Percentiles rank a stretch among this genome's conserved stretches.
phyloP scores from a whole-genome alignment of 768 basidiomycete genomes.

The Krasilnikovozyma curviuscula region DNA sequence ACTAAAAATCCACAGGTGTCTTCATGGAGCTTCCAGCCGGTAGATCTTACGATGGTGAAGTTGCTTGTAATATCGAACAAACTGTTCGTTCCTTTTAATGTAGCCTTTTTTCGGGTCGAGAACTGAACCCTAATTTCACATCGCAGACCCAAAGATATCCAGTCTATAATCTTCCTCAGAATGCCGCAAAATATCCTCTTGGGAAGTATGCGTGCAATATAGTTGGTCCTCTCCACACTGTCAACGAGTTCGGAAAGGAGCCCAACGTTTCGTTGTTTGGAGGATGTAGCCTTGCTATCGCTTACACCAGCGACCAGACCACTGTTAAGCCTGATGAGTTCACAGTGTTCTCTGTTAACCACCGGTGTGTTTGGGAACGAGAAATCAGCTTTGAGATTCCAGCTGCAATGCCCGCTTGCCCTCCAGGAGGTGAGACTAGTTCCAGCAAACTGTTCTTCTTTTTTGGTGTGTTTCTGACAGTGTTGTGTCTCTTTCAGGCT shows the following conservation, averaged over 20 bases:
- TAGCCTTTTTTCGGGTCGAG: too few relatives aligned
- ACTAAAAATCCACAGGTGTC: too few relatives aligned
- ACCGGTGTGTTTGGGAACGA: constrained; percentile 52
- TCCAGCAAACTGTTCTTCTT: neutral
- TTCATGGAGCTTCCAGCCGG: neutral
- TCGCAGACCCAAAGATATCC: too few relatives aligned
- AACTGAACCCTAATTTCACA: too few relatives aligned
- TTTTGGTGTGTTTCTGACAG: neutral
- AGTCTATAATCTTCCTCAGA: neutral
- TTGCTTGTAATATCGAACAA: too few relatives aligned
- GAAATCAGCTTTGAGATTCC: constrained; percentile 55
- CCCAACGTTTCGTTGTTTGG: neutral
- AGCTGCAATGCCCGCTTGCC: constrained; percentile 46
- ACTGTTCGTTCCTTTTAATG: too few relatives aligned
- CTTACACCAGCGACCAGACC: neutral
- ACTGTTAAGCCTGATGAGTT: neutral
- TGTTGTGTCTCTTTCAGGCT: constrained; percentile 29
- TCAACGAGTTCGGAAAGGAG: neutral
- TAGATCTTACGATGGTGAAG: neutral
- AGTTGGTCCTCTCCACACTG: neutral
- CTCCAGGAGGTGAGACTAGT: too few relatives aligned
- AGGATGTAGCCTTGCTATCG: neutral
- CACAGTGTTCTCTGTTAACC: constrained; percentile 30
- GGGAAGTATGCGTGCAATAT: neutral
- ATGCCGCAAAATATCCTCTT: neutral